Evolutionary conservation across 1,139 yeast genomes (phyloP), one percentile per base, ranked within the genome.

Genomic region (Zygoascus hellenicus): DNA sequence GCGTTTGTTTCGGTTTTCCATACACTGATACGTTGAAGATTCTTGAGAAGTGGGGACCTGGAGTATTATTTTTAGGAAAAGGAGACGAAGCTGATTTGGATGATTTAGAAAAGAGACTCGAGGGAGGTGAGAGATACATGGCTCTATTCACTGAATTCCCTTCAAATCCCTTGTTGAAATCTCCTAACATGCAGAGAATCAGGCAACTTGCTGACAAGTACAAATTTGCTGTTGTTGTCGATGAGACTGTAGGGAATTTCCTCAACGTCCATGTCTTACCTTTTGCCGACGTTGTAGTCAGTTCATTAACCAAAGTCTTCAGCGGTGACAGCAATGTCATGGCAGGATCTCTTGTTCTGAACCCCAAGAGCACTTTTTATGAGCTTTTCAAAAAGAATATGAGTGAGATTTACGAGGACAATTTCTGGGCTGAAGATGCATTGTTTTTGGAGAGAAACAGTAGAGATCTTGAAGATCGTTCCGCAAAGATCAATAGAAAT

Each of bases 281-380:
- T 14, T 84, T 75, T 62, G 83, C 89, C 9, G 98, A 92, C 65
- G 77, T 90, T 52, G 84, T 87, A 13, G 95, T 84, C 35, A 80
- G 94, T 17, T 87, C 96, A 17, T 72, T 92, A 53, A 90, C 97
- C 9, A 92, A 92, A 64, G 87, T 90, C 11, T 92, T 92, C 60
- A 83, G 94, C 28, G 97, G 97, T 14, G 97, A 88, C 63, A 83
- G 96, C 40, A 89, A 90, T 60, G 97, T 92, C 46, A 85, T 90
- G 90, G 96, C 92, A 0, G 98, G 98, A 3, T 82, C 94, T 11
- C 67, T 90, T 52, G 82, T 89, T 9, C 68, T 92, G 56, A 92
- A 90, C 61, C 85, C 92, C 6, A 60, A 71, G 10, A 75, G 92
- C 11, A 69, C 67, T 39, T 68, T 67, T 52, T 88, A 85, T 65